phyloP scores from a whole-genome alignment of 805 yeast genomes.

The Myxozyma kluyveri region DNA sequence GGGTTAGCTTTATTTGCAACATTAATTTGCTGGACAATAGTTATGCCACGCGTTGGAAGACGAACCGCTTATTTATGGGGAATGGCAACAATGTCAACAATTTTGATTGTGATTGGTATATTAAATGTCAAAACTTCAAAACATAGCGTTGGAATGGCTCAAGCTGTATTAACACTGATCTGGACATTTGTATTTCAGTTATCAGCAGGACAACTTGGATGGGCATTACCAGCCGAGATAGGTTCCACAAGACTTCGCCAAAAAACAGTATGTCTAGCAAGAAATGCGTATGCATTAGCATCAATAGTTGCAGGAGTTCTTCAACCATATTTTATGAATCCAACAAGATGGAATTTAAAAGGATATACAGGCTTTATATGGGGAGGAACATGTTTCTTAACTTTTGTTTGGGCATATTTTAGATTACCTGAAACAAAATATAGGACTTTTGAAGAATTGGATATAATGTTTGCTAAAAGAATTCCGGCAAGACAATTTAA shows the following conservation, averaged over 20 bases:
- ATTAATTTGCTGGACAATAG: slow-evolving; percentile 11
- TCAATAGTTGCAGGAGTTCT: slow-evolving; percentile 30
- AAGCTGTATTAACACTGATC: slow-evolving; percentile 48
- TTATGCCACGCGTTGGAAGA: slow-evolving; percentile 10
- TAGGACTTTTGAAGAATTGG: slow-evolving; percentile 60
- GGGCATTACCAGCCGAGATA: slow-evolving; percentile 44
- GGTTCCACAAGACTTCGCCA: slow-evolving; percentile 45
- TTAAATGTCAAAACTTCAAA: slow-evolving; percentile 18
- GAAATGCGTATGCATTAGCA: slow-evolving; percentile 36
- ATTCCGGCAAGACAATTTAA: slow-evolving; percentile 12
- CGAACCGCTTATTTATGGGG: slow-evolving; percentile 29
- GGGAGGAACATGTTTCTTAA: slow-evolving; percentile 41
- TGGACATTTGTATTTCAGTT: slow-evolving; percentile 49
- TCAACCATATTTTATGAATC: slow-evolving; percentile 51
- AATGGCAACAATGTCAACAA: slow-evolving; percentile 1
- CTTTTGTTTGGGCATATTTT: slow-evolving; percentile 47
- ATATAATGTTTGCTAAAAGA: slow-evolving; percentile 45
- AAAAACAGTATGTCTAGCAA: slow-evolving; percentile 45
- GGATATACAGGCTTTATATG: slow-evolving; percentile 16
- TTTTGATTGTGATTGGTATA: slow-evolving; percentile 25
- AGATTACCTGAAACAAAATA: slow-evolving; percentile 59
- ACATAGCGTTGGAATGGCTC: slow-evolving; percentile 24
- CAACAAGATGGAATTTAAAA: slow-evolving; percentile 39
- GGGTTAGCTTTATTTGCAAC: slow-evolving; percentile 13
- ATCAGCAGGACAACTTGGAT: slow-evolving; percentile 47